Conservation (phyloP, 495 filamentous ascomycete species). For the Xeromyces bisporus region DNA sequence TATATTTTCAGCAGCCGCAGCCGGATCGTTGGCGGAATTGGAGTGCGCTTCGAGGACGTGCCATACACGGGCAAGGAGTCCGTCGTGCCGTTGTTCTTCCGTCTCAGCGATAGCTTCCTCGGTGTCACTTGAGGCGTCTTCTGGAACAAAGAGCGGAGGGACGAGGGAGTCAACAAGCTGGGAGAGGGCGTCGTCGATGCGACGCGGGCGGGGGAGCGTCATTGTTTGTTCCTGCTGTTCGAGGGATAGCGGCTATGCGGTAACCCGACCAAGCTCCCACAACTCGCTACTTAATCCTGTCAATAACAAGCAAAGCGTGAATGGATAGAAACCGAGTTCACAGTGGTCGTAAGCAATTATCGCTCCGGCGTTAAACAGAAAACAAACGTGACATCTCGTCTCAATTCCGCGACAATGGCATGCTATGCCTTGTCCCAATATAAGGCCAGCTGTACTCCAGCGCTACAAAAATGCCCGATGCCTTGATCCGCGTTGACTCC, state of each 20-base stretch:
- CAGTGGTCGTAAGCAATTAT: neutral
- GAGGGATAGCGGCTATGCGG: conserved; percentile 3
- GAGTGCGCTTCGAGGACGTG: conserved; percentile 19
- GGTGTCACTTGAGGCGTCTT: conserved; percentile 22
- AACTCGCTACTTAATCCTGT: neutral
- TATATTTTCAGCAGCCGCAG: conserved; percentile 36
- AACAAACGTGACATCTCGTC: conserved; percentile 1
- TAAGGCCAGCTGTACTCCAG: neutral
- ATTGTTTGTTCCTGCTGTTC: conserved; percentile 14
- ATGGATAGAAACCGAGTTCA: neutral
- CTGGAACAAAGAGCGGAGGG: conserved; percentile 19
- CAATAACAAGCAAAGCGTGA: neutral
- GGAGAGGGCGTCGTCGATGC: conserved; percentile 39
- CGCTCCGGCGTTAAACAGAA: too few species aligned
- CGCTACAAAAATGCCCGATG: neutral
- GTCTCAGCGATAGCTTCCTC: conserved; percentile 26
- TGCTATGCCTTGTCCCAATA: neutral
- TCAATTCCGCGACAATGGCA: neutral
- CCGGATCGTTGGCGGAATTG: conserved; percentile 12
- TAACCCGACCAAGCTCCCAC: neutral
- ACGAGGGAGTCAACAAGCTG: conserved; percentile 36
- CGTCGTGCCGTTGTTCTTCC: conserved; percentile 28
- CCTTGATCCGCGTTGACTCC: too few species aligned
- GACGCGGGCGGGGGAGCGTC: conserved; percentile 23
- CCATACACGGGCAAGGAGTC: conserved; percentile 29